phyloP scores from a whole-genome alignment of 2,329 filamentous ascomycete genomes.

The Fusarium burgessii region DNA sequence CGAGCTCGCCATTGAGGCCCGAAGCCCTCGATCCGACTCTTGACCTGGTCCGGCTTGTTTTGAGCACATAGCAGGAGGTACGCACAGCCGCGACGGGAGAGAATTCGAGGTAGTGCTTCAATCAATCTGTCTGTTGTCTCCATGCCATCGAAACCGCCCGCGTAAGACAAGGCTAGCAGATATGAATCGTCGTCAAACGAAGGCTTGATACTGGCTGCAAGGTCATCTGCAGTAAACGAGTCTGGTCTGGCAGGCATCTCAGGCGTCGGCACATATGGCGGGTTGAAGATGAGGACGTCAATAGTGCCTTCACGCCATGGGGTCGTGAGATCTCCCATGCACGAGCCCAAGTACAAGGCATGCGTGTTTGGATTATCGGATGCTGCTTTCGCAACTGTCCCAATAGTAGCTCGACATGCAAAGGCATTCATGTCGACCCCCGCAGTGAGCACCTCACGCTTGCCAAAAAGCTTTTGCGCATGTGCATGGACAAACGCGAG shows the following conservation, averaged over 20 bases:
- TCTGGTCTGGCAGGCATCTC: constrained; percentile 70
- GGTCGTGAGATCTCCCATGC: constrained; percentile 77
- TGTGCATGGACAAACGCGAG: constrained; percentile 88
- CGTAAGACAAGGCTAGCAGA: constrained; percentile 86
- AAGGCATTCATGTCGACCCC: constrained; percentile 88
- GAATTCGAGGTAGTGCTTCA: constrained; percentile 71
- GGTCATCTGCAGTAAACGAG: constrained; percentile 42
- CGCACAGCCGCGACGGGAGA: constrained; percentile 79
- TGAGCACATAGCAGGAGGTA: constrained; percentile 92
- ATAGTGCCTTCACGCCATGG: constrained; percentile 69
- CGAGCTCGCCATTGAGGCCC: constrained; percentile 75
- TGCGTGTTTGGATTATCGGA: constrained; percentile 52
- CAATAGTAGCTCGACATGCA: constrained; percentile 80
- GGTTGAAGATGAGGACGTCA: constrained; percentile 95
- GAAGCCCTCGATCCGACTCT: constrained; percentile 67
- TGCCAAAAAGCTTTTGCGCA: constrained; percentile 77
- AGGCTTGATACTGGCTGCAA: constrained; percentile 49
- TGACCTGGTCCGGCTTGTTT: constrained; percentile 85
- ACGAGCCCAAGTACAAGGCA: constrained; percentile 71
- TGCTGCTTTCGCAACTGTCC: constrained; percentile 71
- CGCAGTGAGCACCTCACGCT: constrained; percentile 75
- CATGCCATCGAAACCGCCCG: constrained; percentile 92
- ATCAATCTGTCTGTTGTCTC: constrained; percentile 88
- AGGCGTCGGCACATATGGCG: constrained; percentile 92
- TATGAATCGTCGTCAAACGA: constrained; percentile 84